A percentile compares a stretch with the other conserved stretches of the same genome.
Evolutionary conservation across 1,284 basidiomycete genomes (phyloP).

Genomic region (Anthracocystis walkeri): DNA sequence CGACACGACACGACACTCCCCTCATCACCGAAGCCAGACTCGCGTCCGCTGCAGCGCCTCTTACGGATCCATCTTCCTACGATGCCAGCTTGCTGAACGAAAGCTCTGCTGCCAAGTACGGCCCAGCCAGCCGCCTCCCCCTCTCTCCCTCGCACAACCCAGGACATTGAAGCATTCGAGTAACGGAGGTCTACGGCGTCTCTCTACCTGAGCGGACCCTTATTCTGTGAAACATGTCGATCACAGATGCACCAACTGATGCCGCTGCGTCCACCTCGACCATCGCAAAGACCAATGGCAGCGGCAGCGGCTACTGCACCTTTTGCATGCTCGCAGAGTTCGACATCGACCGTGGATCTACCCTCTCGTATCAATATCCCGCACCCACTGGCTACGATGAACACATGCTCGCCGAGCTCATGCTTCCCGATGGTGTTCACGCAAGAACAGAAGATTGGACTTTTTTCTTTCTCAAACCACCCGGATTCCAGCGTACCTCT

Average conservation of each 20-base stretch:
- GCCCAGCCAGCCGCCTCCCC: neutral
- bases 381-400: conserved; percentile 59
- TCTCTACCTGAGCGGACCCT: neutral
- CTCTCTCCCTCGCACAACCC: neutral
- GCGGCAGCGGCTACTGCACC: conserved; percentile 43
- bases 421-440: conserved; percentile 98
- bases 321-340: conserved; percentile 67
- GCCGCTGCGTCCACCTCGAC: conserved; percentile 4
- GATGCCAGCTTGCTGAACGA: neutral
- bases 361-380: conserved; percentile 61
- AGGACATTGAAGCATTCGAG: no score
- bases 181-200: no score
- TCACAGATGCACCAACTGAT: conserved; percentile 17
- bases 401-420: conserved; percentile 88
- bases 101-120: neutral
- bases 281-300: neutral
- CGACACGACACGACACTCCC: no score
- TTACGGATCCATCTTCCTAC: neutral
- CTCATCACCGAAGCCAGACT: no score
- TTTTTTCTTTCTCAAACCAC: conserved; percentile 82
- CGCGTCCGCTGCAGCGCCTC: neutral
- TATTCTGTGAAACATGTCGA: conserved; percentile 19
- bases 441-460: conserved; percentile 96
- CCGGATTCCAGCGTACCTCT: conserved; percentile 18
- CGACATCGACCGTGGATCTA: conserved; percentile 64